Base-by-base conservation (phyloP, 257 asterid species). In the Ehretia macrophylla region DNA sequence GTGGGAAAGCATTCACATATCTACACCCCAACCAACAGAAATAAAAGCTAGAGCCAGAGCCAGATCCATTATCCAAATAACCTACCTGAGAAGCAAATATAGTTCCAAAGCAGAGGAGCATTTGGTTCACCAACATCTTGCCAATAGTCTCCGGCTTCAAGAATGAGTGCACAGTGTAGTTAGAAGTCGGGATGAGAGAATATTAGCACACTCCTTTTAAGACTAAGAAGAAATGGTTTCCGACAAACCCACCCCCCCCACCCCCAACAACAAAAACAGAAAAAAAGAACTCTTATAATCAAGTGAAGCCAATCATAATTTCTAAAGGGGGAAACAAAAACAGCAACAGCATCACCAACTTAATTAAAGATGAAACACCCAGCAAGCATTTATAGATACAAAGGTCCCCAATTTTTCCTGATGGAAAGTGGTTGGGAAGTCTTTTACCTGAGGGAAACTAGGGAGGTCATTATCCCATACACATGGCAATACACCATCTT, bases 111-210 rank as follows among this genome's bases (percentile, higher is more conserved):
- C 85, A 93, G 73, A 93, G 92, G 76, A 93, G 99, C 97, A 86
- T 86, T 74, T 93, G 96, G 80, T 89, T 93, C 71, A 93, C 96
- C 85, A 89, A 77, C 95, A 82, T 80, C 88, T 86, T 93, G 84
- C 96, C 78, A 67, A 80, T 75, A 46, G 88, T 83, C 83, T 89
- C 99, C 46, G 99, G 94, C 99, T 93, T 78, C 86, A 89, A 63
- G 74, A 63, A 60, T 66, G 56, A 38, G 61, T 45, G 56, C 5
- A 39, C 47, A 18, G 19, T 54, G 32, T 21, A 48, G n/a, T 27
- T 38, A 46, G 58, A 22, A 40, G 55, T 45, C 54, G 42, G 59
- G 60, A 56, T 55, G 42, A 37, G 23, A 17, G 57, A 39, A 8
- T 16, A 38, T 58, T 27, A 38, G 59, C 62, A 21, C 51, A 63